These are phyloP conservation scores for Trichoderma cornu-damae DNA, from an alignment of 2,329 filamentous ascomycete genomes.

Conservation along the genomic window DNA sequence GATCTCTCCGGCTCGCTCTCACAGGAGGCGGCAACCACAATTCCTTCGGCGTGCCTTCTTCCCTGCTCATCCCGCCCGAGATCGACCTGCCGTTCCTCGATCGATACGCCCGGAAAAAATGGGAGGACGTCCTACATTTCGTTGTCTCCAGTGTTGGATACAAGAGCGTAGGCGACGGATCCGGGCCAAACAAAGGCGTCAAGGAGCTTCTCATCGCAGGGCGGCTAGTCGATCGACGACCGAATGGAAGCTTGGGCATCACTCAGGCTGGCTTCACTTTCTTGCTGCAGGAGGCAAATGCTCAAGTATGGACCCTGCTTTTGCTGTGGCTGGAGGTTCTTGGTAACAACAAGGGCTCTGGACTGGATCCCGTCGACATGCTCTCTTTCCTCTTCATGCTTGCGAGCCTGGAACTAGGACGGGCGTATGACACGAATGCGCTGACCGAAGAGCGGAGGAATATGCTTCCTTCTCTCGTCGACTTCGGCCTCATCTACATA, in stretches of 20 bases:
- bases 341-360: constrained; percentile 51
- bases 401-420: constrained; percentile 84
- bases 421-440: constrained; percentile 81
- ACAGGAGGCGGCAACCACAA: constrained; percentile 80
- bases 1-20: constrained; percentile 77
- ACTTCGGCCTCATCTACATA: constrained; percentile 88
- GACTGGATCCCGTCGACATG: constrained; percentile 86
- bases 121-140: constrained; percentile 94
- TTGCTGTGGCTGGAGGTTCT: constrained; percentile 89
- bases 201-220: constrained; percentile 79
- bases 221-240: constrained; percentile 64
- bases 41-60: constrained; percentile 85
- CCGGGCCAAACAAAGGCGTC: constrained; percentile 66
- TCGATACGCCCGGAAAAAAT: constrained; percentile 77
- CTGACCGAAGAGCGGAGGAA: constrained; percentile 75
- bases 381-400: constrained; percentile 95
- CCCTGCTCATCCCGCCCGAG: constrained; percentile 54
- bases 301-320: constrained; percentile 92
- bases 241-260: constrained; percentile 67
- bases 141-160: constrained; percentile 74
- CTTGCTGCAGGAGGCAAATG: constrained; percentile 88
- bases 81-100: constrained; percentile 73
- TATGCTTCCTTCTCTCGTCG: constrained; percentile 84
- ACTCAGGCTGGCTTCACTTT: constrained; percentile 94
- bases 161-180: constrained; percentile 42